phyloP scores from a whole-genome alignment of 306 rosid species.

The Elaeagnus macrophylla region DNA sequence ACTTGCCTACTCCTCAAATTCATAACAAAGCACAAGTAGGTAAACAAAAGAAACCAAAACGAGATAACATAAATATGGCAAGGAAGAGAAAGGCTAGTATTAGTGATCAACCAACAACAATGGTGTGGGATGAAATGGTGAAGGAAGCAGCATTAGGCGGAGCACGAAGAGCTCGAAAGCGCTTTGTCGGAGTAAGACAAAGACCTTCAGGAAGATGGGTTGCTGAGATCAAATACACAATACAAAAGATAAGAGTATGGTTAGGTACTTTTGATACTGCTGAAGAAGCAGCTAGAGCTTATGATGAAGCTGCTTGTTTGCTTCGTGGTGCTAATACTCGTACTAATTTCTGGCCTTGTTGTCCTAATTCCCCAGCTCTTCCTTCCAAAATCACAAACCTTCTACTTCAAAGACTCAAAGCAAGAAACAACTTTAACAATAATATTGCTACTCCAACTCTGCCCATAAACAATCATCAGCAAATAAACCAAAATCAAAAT shows the following conservation, averaged over 20 bases:
- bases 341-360: slow-evolving; percentile 88
- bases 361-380: slow-evolving; percentile 69
- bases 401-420: slow-evolving; percentile 81
- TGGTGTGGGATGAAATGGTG: slow-evolving; percentile 79
- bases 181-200: slow-evolving; percentile 84
- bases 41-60: neutral
- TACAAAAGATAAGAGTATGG: slow-evolving; percentile 93
- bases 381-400: slow-evolving; percentile 88
- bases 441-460: slow-evolving; percentile 14
- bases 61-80: slow-evolving; percentile 33
- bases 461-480: slow-evolving; percentile 32
- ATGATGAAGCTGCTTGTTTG: slow-evolving; percentile 94
- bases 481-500: slow-evolving; percentile 21
- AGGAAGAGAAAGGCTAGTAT: slow-evolving; percentile 64
- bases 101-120: slow-evolving; percentile 24
- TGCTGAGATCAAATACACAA: slow-evolving; percentile 91
- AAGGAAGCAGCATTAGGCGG: slow-evolving; percentile 69
- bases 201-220: slow-evolving; percentile 97
- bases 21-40: neutral
- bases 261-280: slow-evolving; percentile 95
- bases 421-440: slow-evolving; percentile 40
- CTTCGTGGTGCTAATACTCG: slow-evolving; percentile 85
- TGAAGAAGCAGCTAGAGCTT: slow-evolving; percentile 95
- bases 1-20: neutral
- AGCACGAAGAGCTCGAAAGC: slow-evolving; percentile 38